Base-by-base conservation (phyloP, 192 early-diverging fungal species). In the Endogone sp. region DNA sequence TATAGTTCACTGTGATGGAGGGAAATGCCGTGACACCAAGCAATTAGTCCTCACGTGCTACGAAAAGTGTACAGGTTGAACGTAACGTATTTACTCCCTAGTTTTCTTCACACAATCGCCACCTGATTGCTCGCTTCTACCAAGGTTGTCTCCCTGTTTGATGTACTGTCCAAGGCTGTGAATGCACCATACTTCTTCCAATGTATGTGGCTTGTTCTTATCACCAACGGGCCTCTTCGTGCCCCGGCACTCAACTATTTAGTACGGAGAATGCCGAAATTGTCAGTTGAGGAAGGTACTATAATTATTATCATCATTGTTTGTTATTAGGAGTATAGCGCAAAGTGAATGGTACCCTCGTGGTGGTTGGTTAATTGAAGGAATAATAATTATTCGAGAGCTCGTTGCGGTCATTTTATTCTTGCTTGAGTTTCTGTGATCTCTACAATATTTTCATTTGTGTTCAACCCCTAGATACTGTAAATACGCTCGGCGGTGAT, bases 121-220 rank as follows among this genome's bases (percentile, higher is more conserved):
- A 1, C 16, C 37, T 49, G 59, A 21, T 28, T 60, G 59, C 22
- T 28, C 10, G 24, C 6, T 60, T 23, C 22, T 22, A 26, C 59
- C 29, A 24, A 86, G 85, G 81, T 73, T 29, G 62, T 85, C 26
- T 56, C 72, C 2, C 67, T 94, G 67, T 69, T 95, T 22, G 92
- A 95, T 70, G 73, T 71, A 56, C 63, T 96, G 23, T 79, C 82
- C 22, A 81, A 82, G 24, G 76, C 80, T 3, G 86, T 93, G n/a
- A 94, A 93, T 31, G 73, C 85, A 22, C 72, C 85, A 1, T 93
- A 89, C 75, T 95, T 96, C 78, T 92, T 87, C 66, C 89, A 91
- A 60, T 91, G 90, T 54, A 71, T 97, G 75, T 95, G 94, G 85
- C 81, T 95, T 54, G 83, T 87, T 3, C 73, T 97, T 66, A 91